Percentiles rank a stretch among this genome's conserved stretches.
These are phyloP conservation scores for Macroventuria anomochaeta DNA, from an alignment of 2,329 filamentous ascomycete species.

Conservation along the genomic window DNA sequence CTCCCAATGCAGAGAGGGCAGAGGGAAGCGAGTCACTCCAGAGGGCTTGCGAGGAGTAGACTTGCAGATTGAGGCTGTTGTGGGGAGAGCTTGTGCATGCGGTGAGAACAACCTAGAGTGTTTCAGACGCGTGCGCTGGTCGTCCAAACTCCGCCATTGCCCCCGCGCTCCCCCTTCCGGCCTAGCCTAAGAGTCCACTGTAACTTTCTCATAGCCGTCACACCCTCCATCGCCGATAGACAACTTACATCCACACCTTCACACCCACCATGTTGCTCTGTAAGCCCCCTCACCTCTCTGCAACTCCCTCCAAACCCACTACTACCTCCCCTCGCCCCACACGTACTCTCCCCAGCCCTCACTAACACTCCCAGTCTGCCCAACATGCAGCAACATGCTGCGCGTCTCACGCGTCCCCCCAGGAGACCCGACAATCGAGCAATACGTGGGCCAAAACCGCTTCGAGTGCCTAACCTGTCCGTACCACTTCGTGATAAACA, in stretches of 20 bases:
- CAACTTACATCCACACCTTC: neutral
- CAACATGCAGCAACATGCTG: slow-evolving; percentile 82
- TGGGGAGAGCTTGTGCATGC: neutral
- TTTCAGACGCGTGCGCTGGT: slow-evolving; percentile 5
- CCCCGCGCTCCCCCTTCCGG: slow-evolving; percentile 36
- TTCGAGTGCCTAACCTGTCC: slow-evolving; percentile 96
- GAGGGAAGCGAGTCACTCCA: too few relatives aligned
- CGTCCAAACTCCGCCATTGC: neutral
- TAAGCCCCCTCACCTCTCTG: slow-evolving; percentile 47
- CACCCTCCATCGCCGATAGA: neutral
- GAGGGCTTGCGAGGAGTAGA: too few relatives aligned
- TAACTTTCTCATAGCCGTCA: slow-evolving; percentile 35
- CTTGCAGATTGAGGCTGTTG: neutral
- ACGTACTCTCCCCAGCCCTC: too few relatives aligned
- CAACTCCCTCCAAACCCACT: neutral
- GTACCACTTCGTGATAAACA: slow-evolving; percentile 83
- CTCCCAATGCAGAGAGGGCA: too few relatives aligned
- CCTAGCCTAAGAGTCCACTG: slow-evolving; percentile 35
- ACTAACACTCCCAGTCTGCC: slow-evolving; percentile 73
- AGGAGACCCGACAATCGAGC: slow-evolving; percentile 47
- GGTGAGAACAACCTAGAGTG: slow-evolving; percentile 10
- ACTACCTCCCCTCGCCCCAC: slow-evolving; percentile 6
- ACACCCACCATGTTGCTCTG: slow-evolving; percentile 67
- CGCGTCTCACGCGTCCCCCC: slow-evolving; percentile 66
- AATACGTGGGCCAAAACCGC: slow-evolving; percentile 66